Evolutionary conservation across 2,329 filamentous ascomycete species (phyloP), one percentile per base, ranked within the genome.

Genomic region (Fusarium annulatum): DNA sequence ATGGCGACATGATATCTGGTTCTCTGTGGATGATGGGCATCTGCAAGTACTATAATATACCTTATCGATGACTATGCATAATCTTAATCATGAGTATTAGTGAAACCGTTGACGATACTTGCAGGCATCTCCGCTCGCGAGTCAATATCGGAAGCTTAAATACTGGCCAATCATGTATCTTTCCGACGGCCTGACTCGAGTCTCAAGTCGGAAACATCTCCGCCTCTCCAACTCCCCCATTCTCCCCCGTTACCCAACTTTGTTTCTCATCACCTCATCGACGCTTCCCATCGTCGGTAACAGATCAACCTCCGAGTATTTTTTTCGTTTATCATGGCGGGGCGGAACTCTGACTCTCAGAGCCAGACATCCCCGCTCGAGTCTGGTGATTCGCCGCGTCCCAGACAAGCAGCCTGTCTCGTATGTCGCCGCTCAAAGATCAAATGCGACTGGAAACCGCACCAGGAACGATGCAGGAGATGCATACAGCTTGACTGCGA

Each of bases 381-480:
- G 36, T 69, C 52, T 76, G 74, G 75, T 61, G 79, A 78, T 59
- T 72, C 73, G 52, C 74, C 79, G 43, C 78, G 79, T 19, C 77
- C 77, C 11, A 81, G 77, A 71, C 79, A 84, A 76, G 88, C 90
- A 15, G 90, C 90, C 45, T 92, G 90, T 80, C 83, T 92, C 43
- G 88, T 87, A 67, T 93, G 91, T 77, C 87, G 91, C 64, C 86
- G 87, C 74, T 92, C 90, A 82, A 93, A 93, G 84, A 90, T 92
- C 76, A 90, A 89, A 73, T 93, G 91, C 80, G 88, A 90, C 67
- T 88, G 89, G 73, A 85, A 86, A 46, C 80, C 84, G 26, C 85
- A 84, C 46, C 85, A 88, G 66, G 77, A 82, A 26, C 84, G 86
- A 33, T 93, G 91, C 79, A 89, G 90, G 73, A 87, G 89, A 80